A percentile compares a stretch with the other conserved stretches of the same genome.
These are phyloP conservation scores for Neoboletus magnificus DNA, from an alignment of 768 basidiomycete genomes.

Conservation along the genomic window DNA sequence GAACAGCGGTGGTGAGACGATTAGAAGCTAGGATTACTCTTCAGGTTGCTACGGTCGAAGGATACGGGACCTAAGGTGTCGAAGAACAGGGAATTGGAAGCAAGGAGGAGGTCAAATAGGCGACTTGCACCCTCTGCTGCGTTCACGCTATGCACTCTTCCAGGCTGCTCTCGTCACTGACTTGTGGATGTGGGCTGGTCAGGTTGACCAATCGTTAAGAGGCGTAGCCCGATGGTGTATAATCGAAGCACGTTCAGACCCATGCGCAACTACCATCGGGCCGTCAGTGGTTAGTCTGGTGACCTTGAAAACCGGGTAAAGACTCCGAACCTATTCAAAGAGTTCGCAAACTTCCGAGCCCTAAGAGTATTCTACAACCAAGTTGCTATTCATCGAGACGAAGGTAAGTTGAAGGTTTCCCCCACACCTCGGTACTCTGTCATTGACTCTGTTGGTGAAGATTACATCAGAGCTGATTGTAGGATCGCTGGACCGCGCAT, in stretches of 20 bases:
- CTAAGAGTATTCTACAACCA: not conserved
- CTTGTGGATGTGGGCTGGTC: slow-evolving; percentile 33
- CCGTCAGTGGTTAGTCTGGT: slow-evolving; percentile 7
- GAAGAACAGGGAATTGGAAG: slow-evolving; percentile 38
- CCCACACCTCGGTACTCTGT: too few species aligned
- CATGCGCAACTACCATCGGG: slow-evolving; percentile 5
- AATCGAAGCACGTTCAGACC: slow-evolving; percentile 12
- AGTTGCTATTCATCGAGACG: not conserved
- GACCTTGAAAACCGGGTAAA: not conserved
- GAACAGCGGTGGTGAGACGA: slow-evolving; percentile 41
- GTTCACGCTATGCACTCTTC: slow-evolving; percentile 41
- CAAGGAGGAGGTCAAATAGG: slow-evolving; percentile 31
- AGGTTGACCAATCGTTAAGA: slow-evolving; percentile 22
- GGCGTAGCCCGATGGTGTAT: slow-evolving; percentile 22
- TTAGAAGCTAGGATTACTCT: slow-evolving; percentile 25
- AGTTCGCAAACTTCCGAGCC: not conserved
- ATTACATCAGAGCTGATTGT: not conserved
- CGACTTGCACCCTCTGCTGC: slow-evolving; percentile 41
- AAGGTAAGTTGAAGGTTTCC: not conserved
- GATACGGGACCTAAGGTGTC: slow-evolving; percentile 34
- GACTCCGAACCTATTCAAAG: not conserved
- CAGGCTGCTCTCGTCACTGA: slow-evolving; percentile 24
- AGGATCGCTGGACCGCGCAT: not conserved
- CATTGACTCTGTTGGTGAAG: not conserved
- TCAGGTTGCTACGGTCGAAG: slow-evolving; percentile 30